Conservation (phyloP, 257 asterid genomes). For the Plectranthus barbatus region DNA sequence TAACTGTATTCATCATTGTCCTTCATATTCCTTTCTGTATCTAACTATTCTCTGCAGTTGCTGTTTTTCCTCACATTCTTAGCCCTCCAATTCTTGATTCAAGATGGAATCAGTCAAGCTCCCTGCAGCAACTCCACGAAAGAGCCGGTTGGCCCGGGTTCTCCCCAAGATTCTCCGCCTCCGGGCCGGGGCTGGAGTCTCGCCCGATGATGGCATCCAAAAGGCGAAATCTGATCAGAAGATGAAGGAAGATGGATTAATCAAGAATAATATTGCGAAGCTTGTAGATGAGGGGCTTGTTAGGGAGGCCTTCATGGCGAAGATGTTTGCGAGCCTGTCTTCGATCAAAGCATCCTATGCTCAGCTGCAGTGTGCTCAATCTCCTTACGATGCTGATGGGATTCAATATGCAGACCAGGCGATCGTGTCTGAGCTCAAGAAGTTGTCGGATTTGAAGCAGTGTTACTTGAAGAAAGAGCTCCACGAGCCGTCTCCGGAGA, state of each 20-base stretch:
- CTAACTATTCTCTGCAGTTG: constrained; percentile 16
- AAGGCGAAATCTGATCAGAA: constrained; percentile 23
- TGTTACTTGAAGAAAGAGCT: constrained; percentile 47
- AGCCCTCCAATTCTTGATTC: constrained; percentile 13
- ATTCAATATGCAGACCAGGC: constrained; percentile 64
- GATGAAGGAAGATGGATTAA: constrained; percentile 13
- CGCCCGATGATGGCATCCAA: constrained; percentile 23
- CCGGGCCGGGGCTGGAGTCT: constrained; percentile 34
- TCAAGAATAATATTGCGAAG: background rate
- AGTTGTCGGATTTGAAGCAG: constrained; percentile 59
- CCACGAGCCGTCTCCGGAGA: constrained; percentile 45
- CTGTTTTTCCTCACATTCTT: background rate
- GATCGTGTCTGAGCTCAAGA: constrained; percentile 57
- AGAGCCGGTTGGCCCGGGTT: constrained; percentile 48
- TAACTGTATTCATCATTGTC: constrained; percentile 22
- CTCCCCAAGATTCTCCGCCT: constrained; percentile 59
- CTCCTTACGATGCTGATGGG: constrained; percentile 77
- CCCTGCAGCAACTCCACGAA: constrained; percentile 34
- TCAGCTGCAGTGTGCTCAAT: constrained; percentile 57
- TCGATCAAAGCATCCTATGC: constrained; percentile 76
- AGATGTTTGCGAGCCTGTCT: constrained; percentile 61
- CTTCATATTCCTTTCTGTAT: constrained; percentile 28
- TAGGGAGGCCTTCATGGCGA: constrained; percentile 59
- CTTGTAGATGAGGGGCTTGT: constrained; percentile 9
- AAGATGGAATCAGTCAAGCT: constrained; percentile 55